phyloP scores from a whole-genome alignment of 1,139 yeast genomes.

The Taphrina wiesneri region DNA sequence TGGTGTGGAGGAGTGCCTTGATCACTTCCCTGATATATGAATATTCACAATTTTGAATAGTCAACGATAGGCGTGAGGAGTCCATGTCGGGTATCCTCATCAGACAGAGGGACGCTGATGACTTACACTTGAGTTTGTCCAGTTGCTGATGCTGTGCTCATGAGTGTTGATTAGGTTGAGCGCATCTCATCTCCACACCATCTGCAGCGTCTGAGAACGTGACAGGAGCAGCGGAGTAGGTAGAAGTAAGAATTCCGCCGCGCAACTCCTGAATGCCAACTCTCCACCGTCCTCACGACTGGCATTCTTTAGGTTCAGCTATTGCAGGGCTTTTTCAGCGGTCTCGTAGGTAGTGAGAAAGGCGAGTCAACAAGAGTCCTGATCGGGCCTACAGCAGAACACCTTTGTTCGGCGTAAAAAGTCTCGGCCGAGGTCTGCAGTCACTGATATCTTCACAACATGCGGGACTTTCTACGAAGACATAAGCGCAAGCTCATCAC shows the following conservation, averaged over 20 bases:
- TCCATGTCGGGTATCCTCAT: conserved; percentile 41
- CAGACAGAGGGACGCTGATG: not conserved
- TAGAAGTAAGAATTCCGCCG: too few relatives aligned
- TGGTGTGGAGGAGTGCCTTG: conserved; percentile 61
- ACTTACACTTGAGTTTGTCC: not conserved
- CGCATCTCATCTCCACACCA: not conserved
- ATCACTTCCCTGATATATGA: conserved; percentile 37
- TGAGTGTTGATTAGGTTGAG: not conserved
- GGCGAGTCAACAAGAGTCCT: too few relatives aligned
- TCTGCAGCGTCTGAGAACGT: not conserved
- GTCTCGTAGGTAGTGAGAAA: too few relatives aligned
- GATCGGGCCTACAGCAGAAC: not conserved
- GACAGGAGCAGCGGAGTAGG: not conserved
- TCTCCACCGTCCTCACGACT: too few relatives aligned
- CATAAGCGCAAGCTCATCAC: conserved; percentile 63
- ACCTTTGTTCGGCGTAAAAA: not conserved
- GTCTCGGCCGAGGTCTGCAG: conserved; percentile 3
- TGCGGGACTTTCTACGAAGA: conserved; percentile 60
- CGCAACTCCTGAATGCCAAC: not conserved
- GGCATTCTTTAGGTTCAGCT: too few relatives aligned
- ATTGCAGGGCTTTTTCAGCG: too few relatives aligned
- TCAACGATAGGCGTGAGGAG: conserved; percentile 48
- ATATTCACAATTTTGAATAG: conserved; percentile 9
- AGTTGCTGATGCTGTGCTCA: not conserved
- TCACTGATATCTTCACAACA: not conserved